A percentile compares a stretch with the other conserved stretches of the same genome.
Evolutionary conservation across 2,329 filamentous ascomycete genomes (phyloP).

Genomic region (Drechslerella coelobrocha): DNA sequence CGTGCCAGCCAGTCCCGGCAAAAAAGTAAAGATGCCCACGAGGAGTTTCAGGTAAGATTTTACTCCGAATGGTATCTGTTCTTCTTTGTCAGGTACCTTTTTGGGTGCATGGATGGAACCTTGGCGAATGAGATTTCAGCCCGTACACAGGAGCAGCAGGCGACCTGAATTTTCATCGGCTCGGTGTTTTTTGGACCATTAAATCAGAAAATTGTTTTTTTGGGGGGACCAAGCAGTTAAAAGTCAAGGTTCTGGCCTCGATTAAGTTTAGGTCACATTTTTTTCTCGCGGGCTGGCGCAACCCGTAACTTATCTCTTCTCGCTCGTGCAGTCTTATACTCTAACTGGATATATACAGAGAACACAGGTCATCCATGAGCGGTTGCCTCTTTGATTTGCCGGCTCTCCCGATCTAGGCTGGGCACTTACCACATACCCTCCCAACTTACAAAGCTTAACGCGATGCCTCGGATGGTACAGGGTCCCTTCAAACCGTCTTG

Average conservation of each 20-base stretch:
- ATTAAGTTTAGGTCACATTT: constrained; percentile 49
- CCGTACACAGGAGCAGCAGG: constrained; percentile 41
- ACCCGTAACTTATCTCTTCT: constrained; percentile 46
- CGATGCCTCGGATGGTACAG: constrained; percentile 40
- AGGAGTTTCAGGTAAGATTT: constrained; percentile 43
- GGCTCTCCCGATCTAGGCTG: constrained; percentile 11
- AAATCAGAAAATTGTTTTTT: constrained; percentile 50
- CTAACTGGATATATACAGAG: constrained; percentile 44
- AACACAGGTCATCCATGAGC: constrained; percentile 29
- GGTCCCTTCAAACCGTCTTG: constrained; percentile 8
- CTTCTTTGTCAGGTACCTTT: constrained; percentile 46
- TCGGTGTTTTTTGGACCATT: constrained; percentile 44
- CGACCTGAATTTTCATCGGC: constrained; percentile 44
- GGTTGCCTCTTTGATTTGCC: constrained; percentile 30
- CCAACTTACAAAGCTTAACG: constrained; percentile 21
- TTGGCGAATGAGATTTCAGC: constrained; percentile 49
- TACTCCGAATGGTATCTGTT: constrained; percentile 40
- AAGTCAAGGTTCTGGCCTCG: constrained; percentile 48
- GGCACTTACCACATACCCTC: not conserved
- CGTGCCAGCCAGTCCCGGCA: constrained; percentile 29
- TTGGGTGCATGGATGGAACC: constrained; percentile 45
- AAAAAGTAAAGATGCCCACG: constrained; percentile 37
- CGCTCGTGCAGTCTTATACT: constrained; percentile 46
- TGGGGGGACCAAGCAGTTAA: constrained; percentile 47
- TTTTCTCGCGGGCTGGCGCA: constrained; percentile 40